Conservation (phyloP, 192 early-diverging fungal genomes). For the Tieghemiomyces parasiticus region DNA sequence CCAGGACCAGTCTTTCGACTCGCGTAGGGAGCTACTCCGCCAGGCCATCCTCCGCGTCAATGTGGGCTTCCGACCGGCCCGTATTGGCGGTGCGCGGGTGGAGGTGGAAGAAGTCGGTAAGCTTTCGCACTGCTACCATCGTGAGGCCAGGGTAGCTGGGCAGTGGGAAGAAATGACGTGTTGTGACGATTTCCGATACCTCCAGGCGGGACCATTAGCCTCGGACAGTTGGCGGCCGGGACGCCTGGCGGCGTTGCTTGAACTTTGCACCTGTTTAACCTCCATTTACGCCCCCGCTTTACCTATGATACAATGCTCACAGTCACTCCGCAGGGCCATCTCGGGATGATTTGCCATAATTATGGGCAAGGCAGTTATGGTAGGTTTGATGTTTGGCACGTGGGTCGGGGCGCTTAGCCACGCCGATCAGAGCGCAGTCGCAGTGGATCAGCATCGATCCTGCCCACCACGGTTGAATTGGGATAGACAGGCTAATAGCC, state of each 20-base stretch:
- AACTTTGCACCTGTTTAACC: background rate
- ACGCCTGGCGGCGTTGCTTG: background rate
- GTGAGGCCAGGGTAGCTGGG: constrained; percentile 12
- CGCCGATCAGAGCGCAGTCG: background rate
- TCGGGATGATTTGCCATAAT: constrained; percentile 32
- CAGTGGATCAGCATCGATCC: background rate
- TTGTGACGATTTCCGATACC: background rate
- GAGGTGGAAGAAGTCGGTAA: constrained; percentile 25
- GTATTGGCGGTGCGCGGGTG: constrained; percentile 33
- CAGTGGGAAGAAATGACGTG: background rate
- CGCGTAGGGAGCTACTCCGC: constrained; percentile 13
- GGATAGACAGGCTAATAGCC: too few relatives aligned
- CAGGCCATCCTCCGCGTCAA: constrained; percentile 25
- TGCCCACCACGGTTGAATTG: background rate
- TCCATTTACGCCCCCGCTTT: too few relatives aligned
- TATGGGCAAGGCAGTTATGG: constrained; percentile 43
- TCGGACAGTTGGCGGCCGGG: too few relatives aligned
- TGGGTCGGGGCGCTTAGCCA: background rate
- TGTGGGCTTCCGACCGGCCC: constrained; percentile 37
- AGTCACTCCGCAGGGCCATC: constrained; percentile 17
- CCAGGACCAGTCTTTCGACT: background rate
- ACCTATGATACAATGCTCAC: too few relatives aligned
- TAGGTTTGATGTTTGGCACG: too few relatives aligned
- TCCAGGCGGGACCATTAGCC: too few relatives aligned
- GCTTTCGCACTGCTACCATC: constrained; percentile 4